Percentiles rank a stretch among this genome's conserved stretches.
phyloP scores from a whole-genome alignment of 352 stramenopile species.

The Halophytophthora polymorphica region DNA sequence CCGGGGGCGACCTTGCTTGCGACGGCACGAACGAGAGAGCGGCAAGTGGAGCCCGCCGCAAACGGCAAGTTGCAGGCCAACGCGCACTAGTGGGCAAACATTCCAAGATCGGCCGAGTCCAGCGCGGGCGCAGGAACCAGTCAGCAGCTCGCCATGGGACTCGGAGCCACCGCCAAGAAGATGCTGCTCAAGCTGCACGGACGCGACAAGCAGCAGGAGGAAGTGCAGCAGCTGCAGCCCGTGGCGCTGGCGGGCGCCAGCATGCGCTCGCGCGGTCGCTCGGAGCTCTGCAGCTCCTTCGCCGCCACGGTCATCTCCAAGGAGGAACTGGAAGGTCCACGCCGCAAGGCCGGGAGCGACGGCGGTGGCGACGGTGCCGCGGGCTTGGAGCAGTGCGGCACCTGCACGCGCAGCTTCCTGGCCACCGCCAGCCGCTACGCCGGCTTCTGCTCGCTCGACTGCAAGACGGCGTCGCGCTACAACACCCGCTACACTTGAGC shows the following conservation, averaged over 20 bases:
- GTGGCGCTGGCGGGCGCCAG: constrained; percentile 71
- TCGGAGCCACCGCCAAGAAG: constrained; percentile 41
- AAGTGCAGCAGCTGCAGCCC: constrained; percentile 52
- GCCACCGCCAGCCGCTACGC: constrained; percentile 44
- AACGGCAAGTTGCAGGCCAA: too few relatives aligned
- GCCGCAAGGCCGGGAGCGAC: constrained; percentile 57
- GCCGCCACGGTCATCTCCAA: constrained; percentile 39
- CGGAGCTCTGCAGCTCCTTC: constrained; percentile 64
- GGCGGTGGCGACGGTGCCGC: constrained; percentile 28
- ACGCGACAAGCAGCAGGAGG: constrained; percentile 49
- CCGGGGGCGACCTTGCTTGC: too few relatives aligned
- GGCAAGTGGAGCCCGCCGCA: too few relatives aligned
- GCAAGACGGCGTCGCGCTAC: constrained; percentile 68
- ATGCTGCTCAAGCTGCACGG: constrained; percentile 47
- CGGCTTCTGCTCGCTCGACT: constrained; percentile 73
- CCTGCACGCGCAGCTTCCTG: constrained; percentile 64
- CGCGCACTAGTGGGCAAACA: constrained; percentile 3
- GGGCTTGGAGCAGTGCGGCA: constrained; percentile 45
- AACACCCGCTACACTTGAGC: constrained; percentile 23
- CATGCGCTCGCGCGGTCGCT: constrained; percentile 41
- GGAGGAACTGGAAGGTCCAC: constrained; percentile 28
- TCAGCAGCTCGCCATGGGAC: constrained; percentile 28
- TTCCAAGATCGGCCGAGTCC: constrained; percentile 5
- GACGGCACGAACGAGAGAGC: too few relatives aligned
- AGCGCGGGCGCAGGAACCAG: constrained; percentile 1